A percentile compares a stretch with the other conserved stretches of the same genome.
phyloP scores from a whole-genome alignment of 2,329 filamentous ascomycete species.

The Arthroderma sp. region DNA sequence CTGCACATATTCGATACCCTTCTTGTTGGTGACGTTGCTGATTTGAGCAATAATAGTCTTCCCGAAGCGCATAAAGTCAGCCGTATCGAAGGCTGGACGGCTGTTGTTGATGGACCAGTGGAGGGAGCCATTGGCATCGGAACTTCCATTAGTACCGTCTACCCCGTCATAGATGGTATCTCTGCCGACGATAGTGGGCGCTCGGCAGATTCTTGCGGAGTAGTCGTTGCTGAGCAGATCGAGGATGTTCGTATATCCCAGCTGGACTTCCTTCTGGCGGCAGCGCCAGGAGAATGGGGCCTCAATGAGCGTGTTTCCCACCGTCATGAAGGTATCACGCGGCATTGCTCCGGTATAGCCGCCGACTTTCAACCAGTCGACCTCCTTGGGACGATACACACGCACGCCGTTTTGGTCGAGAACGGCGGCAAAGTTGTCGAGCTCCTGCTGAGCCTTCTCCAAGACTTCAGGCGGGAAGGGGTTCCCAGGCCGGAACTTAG shows the following conservation, averaged over 20 bases:
- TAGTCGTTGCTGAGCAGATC: constrained; percentile 6
- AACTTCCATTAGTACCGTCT: not conserved
- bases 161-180: constrained; percentile 18
- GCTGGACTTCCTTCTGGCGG: constrained; percentile 18
- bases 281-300: constrained; percentile 23
- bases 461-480: constrained; percentile 18
- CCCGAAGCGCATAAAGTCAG: constrained; percentile 28
- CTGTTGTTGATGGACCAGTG: constrained; percentile 25
- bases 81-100: constrained; percentile 25
- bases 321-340: constrained; percentile 24
- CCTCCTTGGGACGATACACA: constrained; percentile 18
- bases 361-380: constrained; percentile 10
- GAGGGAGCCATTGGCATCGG: not conserved
- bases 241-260: constrained; percentile 13
- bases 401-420: constrained; percentile 17
- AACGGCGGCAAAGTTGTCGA: constrained; percentile 19
- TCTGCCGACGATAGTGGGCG: constrained; percentile 10
- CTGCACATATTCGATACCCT: constrained; percentile 23
- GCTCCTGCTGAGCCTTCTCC: constrained; percentile 17
- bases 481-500: constrained; percentile 15
- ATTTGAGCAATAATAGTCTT: constrained; percentile 23
- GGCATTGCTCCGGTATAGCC: constrained; percentile 27
- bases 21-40: constrained; percentile 25
- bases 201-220: constrained; percentile 8
- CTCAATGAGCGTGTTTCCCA: constrained; percentile 25